Base-by-base conservation (phyloP, 306 rosid species). In the Purshia tridentata region DNA sequence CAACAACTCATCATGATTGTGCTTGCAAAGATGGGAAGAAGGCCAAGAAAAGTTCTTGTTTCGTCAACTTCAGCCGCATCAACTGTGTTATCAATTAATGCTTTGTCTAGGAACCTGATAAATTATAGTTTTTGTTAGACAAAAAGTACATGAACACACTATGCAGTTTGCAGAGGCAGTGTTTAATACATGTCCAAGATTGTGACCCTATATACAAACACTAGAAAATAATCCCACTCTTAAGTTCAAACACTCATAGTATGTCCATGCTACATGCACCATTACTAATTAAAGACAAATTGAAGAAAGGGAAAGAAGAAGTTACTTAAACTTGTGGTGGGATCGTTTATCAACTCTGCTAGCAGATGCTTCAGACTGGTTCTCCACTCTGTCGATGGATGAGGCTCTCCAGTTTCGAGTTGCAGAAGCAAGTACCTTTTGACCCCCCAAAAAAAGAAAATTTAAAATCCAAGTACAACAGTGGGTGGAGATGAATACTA, bases 1-100 rank as follows among this genome's bases (percentile, higher is more conserved):
- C 82, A 76, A 58, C 81, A 78, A 68, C 73, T 73, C 86, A 81
- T 67, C 86, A 76, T 49, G 50, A 81, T 81, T 69, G 90, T 76
- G 71, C 78, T 76, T 23, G 66, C 71, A 60, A 81, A 83, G 14
- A 78, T 79, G 0, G 80, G 70, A 20, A 81, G 65, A 59, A 76
- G 75, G 14, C 84, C 87, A 39, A 80, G 57, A 53, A 83, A 80
- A 53, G 82, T 41, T 72, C 63, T 80, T 76, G 87, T 80, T 78
- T 86, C 89, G 71, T 72, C 72, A n/a, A 75, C 72, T 2, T 77
- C 67, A 16, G 64, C 45, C 19, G 39, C 67, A 4, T 8, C 47
- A 9, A 86, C 52, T 4, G 16, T 75, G 52, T 15, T n/a, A 19
- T 65, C 68, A 9, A 58, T 48, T 62, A 85, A 42, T 52, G 86